Base-by-base conservation (phyloP, 2,329 filamentous ascomycete genomes). In the Talaromyces funiculosus region DNA sequence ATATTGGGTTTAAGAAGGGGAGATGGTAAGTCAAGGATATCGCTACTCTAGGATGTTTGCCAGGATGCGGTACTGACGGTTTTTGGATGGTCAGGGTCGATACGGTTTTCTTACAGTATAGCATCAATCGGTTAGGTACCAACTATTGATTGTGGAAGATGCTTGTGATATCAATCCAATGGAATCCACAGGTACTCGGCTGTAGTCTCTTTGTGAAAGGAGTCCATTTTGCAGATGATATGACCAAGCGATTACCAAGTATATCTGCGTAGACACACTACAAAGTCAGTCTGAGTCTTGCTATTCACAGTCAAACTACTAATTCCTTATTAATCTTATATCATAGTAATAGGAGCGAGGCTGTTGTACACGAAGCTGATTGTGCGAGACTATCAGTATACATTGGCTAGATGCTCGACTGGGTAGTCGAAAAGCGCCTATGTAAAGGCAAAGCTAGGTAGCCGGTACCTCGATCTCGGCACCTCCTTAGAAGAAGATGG, bases 1-100 rank as follows among this genome's bases (percentile, higher is more conserved):
- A 69, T 4, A 71, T 76, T 22, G 75, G 74, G 3, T 70, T 67
- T 57, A 78, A 78, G 61, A 70, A 69, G 59, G 72, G 70, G 7
- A 63, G 66, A 53, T 75, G 72, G 75, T 77, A 62, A 66, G 71
- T 45, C 7, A 18, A 14, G 14, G n/a, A 33, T 31, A 4, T 16
- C 16, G 2, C 35, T 42, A 26, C 31, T 59, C 43, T n/a, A n/a
- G 35, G 12, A 26, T n/a, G n/a, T 40, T n/a, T 12, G n/a, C 9
- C 4, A 2, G 18, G 16, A 18, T 14, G 9, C 26, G 16, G 18
- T 22, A 6, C 22, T 53, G 5, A 53, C 20, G 5, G 7, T 37
- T 38, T 16, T 38, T 26, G n/a, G 51, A 22, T 22, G n/a, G 8
- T 2, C 24, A 53, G 33, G 51, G 10, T 53, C 24, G 51, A 54